A percentile compares a stretch with the other conserved stretches of the same genome.
Conservation (phyloP, 2,329 filamentous ascomycete genomes). For the Aspergillus ochraceoroseus region DNA sequence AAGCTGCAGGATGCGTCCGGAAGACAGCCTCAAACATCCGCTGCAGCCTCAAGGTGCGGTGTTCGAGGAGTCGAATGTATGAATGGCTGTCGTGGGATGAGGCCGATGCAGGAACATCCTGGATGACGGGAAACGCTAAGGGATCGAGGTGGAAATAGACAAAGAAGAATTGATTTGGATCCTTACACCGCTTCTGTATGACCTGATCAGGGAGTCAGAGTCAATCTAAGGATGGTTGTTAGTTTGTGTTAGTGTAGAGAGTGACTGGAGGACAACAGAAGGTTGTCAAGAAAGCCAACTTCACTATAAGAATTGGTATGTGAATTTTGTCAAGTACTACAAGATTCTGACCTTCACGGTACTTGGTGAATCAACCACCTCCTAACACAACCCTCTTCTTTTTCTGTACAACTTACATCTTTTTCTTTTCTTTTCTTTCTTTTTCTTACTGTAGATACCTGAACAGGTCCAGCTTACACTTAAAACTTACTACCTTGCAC, state of each 20-base stretch:
- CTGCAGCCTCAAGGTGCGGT: slow-evolving; percentile 6
- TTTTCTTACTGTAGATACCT: too few species aligned
- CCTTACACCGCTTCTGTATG: slow-evolving; percentile 8
- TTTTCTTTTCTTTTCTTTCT: neutral
- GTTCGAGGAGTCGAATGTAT: neutral
- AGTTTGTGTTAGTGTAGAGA: slow-evolving; percentile 4
- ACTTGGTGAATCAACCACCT: too few species aligned
- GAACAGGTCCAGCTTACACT: too few species aligned
- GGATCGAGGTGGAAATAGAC: neutral
- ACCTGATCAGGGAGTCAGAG: neutral
- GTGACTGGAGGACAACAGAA: neutral
- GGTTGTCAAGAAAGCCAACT: neutral
- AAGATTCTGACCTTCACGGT: too few species aligned
- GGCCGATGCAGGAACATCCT: slow-evolving; percentile 10
- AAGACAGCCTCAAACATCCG: slow-evolving; percentile 10
- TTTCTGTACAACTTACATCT: too few species aligned
- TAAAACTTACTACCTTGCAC: neutral
- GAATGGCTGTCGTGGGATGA: slow-evolving; percentile 1
- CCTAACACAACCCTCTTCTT: too few species aligned
- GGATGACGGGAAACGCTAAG: neutral
- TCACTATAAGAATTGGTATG: neutral
- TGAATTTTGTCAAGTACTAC: too few species aligned
- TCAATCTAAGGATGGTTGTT: neutral
- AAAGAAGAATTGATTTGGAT: neutral
- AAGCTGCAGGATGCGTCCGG: slow-evolving; percentile 2